Conservation (phyloP, 148 eudicot genomes). For the Rhododendron henanense region DNA sequence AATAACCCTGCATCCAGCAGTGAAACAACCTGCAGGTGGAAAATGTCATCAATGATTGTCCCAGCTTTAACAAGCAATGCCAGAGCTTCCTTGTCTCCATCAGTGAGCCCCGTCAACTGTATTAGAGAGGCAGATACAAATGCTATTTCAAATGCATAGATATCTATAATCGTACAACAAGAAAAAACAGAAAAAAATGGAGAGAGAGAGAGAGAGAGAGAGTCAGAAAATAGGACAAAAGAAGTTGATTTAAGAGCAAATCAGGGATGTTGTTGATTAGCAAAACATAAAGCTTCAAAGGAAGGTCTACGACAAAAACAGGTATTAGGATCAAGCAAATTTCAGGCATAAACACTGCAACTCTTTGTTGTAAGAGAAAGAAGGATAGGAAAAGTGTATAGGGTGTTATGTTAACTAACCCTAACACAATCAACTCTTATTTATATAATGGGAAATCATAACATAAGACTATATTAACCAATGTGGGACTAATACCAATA, state of each 20-base stretch:
- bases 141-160: background rate
- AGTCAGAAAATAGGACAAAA: background rate
- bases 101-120: constrained; percentile 66
- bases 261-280: background rate
- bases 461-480: too few species aligned
- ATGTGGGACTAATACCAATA: too few species aligned
- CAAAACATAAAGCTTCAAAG: background rate
- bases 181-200: background rate
- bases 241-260: background rate
- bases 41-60: constrained; percentile 69
- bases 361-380: background rate
- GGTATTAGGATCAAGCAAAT: background rate
- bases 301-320: background rate
- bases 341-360: background rate
- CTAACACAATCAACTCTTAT: too few species aligned
- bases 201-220: background rate
- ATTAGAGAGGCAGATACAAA: constrained; percentile 12
- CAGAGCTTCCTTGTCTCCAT: constrained; percentile 72
- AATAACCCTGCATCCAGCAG: background rate
- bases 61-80: constrained; percentile 66
- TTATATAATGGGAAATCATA: too few species aligned
- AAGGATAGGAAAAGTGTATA: too few species aligned
- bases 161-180: background rate
- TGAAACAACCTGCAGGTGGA: constrained; percentile 63
- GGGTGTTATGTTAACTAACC: too few species aligned